phyloP scores from a whole-genome alignment of 1,139 yeast species.

The Geotrichum cucujoidarum region DNA sequence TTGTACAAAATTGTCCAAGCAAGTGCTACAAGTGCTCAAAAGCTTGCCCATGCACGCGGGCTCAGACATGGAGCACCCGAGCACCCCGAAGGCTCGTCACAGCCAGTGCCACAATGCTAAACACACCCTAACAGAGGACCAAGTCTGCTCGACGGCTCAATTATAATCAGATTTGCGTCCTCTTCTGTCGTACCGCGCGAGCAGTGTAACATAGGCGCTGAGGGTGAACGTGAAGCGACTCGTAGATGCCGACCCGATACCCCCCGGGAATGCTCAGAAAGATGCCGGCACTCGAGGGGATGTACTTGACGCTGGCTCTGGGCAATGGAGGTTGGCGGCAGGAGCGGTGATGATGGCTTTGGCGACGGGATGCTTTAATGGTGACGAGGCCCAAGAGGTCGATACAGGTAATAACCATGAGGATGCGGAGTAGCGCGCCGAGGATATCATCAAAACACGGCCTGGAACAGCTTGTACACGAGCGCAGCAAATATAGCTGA shows the following conservation, averaged over 20 bases:
- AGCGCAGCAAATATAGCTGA: constrained; percentile 72
- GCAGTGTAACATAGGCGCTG: constrained; percentile 22
- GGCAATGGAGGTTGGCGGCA: not conserved
- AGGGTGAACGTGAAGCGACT: constrained; percentile 89
- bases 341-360: constrained; percentile 25
- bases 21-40: no score
- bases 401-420: constrained; percentile 95
- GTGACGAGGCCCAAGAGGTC: constrained; percentile 92
- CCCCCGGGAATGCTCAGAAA: no score
- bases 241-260: constrained; percentile 93
- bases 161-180: constrained; percentile 56
- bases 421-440: constrained; percentile 71
- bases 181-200: no score
- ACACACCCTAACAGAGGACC: constrained; percentile 87
- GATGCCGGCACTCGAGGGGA: constrained; percentile 94
- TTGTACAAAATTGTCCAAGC: no score
- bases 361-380: constrained; percentile 71
- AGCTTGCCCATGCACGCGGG: no score
- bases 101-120: constrained; percentile 76
- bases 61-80: constrained; percentile 46
- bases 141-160: constrained; percentile 87
- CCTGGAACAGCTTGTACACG: constrained; percentile 76
- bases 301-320: constrained; percentile 35
- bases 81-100: constrained; percentile 64
- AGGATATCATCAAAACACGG: constrained; percentile 85